These are phyloP conservation scores for Colletotrichum tabaci DNA, from an alignment of 2,329 filamentous ascomycete genomes.

Conservation along the genomic window DNA sequence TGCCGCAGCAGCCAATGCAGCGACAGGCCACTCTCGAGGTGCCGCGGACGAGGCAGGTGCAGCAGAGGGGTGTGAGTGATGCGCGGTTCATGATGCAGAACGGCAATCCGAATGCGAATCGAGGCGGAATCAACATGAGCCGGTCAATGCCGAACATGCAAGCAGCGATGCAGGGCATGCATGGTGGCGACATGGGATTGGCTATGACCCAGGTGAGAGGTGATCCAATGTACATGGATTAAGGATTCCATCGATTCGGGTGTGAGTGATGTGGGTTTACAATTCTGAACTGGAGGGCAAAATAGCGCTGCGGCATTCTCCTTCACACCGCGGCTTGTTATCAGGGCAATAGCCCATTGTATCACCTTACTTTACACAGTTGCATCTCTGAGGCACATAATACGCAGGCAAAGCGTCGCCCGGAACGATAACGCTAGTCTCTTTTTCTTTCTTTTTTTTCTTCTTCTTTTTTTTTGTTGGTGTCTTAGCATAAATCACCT, in stretches of 20 bases:
- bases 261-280: neutral
- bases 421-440: slow-evolving; percentile 5
- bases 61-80: slow-evolving; percentile 51
- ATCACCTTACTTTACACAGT: slow-evolving; percentile 34
- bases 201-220: slow-evolving; percentile 62
- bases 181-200: slow-evolving; percentile 61
- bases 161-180: slow-evolving; percentile 58
- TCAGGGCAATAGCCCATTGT: slow-evolving; percentile 33
- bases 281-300: slow-evolving; percentile 12
- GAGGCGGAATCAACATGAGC: slow-evolving; percentile 57
- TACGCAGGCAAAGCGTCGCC: slow-evolving; percentile 20
- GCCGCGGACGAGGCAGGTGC: slow-evolving; percentile 56
- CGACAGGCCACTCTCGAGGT: slow-evolving; percentile 61
- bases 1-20: slow-evolving; percentile 54
- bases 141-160: slow-evolving; percentile 64
- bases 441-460: slow-evolving; percentile 5
- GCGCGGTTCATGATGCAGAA: slow-evolving; percentile 62
- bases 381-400: slow-evolving; percentile 29
- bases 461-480: slow-evolving; percentile 14
- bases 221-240: slow-evolving; percentile 69
- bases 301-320: slow-evolving; percentile 15
- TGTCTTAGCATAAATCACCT: slow-evolving; percentile 31
- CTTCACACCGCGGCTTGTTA: slow-evolving; percentile 20
- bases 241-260: slow-evolving; percentile 25
- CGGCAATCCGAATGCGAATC: slow-evolving; percentile 53